A percentile compares a stretch with the other conserved stretches of the same genome.
These are phyloP conservation scores for Arthrinium phaeospermum DNA, from an alignment of 2,329 filamentous ascomycete genomes.

Conservation along the genomic window DNA sequence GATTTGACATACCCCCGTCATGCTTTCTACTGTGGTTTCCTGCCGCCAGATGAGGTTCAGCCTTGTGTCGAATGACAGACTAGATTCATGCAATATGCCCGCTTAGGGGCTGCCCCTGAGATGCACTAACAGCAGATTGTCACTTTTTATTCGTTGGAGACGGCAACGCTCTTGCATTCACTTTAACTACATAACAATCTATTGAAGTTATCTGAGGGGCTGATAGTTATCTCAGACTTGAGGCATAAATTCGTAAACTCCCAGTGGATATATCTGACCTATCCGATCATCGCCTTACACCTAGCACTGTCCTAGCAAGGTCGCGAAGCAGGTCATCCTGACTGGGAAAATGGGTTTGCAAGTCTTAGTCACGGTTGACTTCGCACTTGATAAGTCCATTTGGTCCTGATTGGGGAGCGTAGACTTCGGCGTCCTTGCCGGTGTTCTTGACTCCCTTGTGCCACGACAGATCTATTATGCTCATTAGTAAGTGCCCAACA, in stretches of 20 bases:
- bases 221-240: background rate
- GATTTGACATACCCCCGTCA: background rate
- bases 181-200: background rate
- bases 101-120: background rate
- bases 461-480: slow-evolving; percentile 81
- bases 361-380: slow-evolving; percentile 61
- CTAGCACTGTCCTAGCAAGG: background rate
- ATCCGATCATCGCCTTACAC: background rate
- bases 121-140: background rate
- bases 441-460: slow-evolving; percentile 95
- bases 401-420: slow-evolving; percentile 88
- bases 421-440: slow-evolving; percentile 93
- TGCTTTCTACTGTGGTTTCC: background rate
- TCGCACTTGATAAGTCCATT: slow-evolving; percentile 97
- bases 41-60: background rate
- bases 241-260: slow-evolving; percentile 5
- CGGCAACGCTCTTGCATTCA: background rate
- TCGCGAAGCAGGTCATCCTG: background rate
- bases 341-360: background rate
- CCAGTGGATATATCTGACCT: background rate
- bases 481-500: background rate
- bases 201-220: background rate
- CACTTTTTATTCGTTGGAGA: background rate
- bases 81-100: background rate
- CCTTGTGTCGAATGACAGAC: background rate